Evolutionary conservation across 208 protist species (phyloP).

Genomic region (Strigomonas culicis): DNA sequence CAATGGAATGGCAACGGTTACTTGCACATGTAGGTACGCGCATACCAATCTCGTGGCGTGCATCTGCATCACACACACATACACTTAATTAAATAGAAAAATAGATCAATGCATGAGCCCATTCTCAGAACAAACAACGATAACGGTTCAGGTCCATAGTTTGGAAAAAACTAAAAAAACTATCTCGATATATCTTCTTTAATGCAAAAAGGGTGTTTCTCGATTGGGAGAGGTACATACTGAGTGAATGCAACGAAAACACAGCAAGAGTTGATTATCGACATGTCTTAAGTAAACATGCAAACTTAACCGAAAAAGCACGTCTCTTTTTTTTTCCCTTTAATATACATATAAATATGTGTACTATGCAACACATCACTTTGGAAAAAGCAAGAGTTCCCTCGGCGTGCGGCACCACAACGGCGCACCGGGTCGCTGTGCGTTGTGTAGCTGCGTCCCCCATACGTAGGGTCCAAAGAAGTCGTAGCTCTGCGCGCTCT

Average conservation of each 20-base stretch:
- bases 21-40: background rate
- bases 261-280: no score
- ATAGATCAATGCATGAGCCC: no score
- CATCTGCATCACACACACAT: no score
- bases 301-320: background rate
- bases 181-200: no score
- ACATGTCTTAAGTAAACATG: background rate
- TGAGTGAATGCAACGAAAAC: no score
- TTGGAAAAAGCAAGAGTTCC: slow-evolving; percentile 44
- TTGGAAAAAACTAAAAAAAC: no score
- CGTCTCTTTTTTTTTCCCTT: slow-evolving; percentile 4
- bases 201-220: no score
- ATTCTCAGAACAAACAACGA: no score
- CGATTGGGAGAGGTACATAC: no score
- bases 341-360: slow-evolving; percentile 1
- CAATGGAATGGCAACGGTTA: no score
- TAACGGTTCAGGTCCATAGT: no score
- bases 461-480: slow-evolving; percentile 88
- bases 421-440: slow-evolving; percentile 44
- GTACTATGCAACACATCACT: slow-evolving; percentile 12
- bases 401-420: slow-evolving; percentile 44
- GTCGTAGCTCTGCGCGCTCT: slow-evolving; percentile 71
- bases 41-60: background rate
- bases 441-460: slow-evolving; percentile 56
- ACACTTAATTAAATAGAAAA: no score